Conservation (phyloP, 2,329 filamentous ascomycete genomes). For the Fusarium humuli region DNA sequence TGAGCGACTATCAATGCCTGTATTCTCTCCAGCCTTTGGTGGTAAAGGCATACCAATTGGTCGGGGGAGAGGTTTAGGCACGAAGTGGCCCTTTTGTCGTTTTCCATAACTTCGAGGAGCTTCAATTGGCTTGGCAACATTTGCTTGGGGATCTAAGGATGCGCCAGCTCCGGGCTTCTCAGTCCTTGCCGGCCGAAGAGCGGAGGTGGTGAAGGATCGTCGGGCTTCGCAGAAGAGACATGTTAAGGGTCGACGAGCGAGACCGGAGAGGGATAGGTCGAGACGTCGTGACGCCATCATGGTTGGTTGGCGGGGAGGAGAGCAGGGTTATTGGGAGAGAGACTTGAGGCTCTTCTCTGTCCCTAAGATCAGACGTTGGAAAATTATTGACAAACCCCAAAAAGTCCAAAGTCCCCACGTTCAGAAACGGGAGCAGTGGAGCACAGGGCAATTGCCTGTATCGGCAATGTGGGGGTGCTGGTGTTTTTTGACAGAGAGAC, state of each 20-base stretch:
- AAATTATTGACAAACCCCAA: constrained; percentile 30
- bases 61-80: constrained; percentile 69
- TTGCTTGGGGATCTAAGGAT: constrained; percentile 53
- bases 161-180: constrained; percentile 53
- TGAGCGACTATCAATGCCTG: constrained; percentile 76
- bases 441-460: constrained; percentile 35
- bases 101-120: constrained; percentile 71
- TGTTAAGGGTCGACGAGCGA: constrained; percentile 52
- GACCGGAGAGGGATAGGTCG: constrained; percentile 46
- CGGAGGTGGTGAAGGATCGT: constrained; percentile 60
- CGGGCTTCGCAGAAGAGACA: constrained; percentile 66
- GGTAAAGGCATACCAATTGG: constrained; percentile 86
- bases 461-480: constrained; percentile 33
- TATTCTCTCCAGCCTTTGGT: constrained; percentile 83
- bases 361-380: constrained; percentile 23
- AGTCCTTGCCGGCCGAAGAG: constrained; percentile 47
- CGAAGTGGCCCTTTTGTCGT: constrained; percentile 63
- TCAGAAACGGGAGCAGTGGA: constrained; percentile 25
- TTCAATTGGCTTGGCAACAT: constrained; percentile 62
- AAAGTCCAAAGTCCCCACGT: constrained; percentile 16
- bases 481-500: constrained; percentile 2
- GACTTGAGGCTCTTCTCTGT: constrained; percentile 23
- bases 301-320: constrained; percentile 17
- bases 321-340: neutral
- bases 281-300: constrained; percentile 51